Base-by-base conservation (phyloP, 768 basidiomycete species). In the Coprinopsis strossmayeri region DNA sequence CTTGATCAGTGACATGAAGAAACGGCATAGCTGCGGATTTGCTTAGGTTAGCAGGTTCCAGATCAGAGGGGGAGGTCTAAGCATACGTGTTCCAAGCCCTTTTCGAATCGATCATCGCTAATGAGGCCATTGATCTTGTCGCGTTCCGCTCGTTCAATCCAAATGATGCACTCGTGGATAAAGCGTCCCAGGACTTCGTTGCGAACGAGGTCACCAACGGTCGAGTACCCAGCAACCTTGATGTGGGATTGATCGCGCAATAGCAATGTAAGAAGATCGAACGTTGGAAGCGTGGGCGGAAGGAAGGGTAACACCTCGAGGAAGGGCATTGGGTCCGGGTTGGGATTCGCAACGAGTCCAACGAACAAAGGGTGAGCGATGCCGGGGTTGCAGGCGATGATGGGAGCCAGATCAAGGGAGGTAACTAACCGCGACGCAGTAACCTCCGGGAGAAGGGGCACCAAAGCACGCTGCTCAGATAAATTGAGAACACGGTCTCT, bases 401-500 rank as follows among this genome's bases (percentile, higher is more conserved):
- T 74, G 20, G 79, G 71, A 0, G 80, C 70, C 42, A 89, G 63
- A 65, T 90, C 87, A 52, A 79, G 69, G 13, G 85, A 79, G 39
- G 81, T 81, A 55, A 88, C 73, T 61, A 86, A 70, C 48, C 68
- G 67, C 17, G 76, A 68, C 43, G 65, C 58, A 17, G 69, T 69
- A 15, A 78, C 65, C 44, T 73, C 67, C 10, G 73, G 62, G 34
- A 78, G 70, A 28, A 72, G 52, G 18, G 25, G 30, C 27, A 53
- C 42, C 64, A 75, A 48, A 59, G 86, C 83, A 49, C 86, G 78
- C 70, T 84, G 84, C 69, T 90, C 87, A 32, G 83, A 72, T 44
- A 90, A 76, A 28, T 78, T 82, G 35, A 90, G 76, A 21, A 82
- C 84, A 44, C 87, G 80, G 52, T 81, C 77, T 45, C 84, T 78